Evolutionary conservation across 345 rosid genomes (phyloP).

Genomic region (Pseudoturritis turrita): DNA sequence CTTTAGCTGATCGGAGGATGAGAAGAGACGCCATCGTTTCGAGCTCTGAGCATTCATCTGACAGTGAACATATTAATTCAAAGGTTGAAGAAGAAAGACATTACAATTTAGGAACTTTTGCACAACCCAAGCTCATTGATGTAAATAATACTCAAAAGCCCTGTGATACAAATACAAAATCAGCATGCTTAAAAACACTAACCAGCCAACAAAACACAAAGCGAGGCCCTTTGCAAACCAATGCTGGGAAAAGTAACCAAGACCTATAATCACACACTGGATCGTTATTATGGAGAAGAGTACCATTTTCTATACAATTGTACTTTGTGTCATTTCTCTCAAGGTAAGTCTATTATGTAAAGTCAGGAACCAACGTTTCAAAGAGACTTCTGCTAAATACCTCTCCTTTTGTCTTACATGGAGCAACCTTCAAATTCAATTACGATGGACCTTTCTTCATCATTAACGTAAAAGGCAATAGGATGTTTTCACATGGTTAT

Average conservation of each 20-base stretch:
- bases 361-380: not conserved
- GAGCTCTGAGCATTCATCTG: too few relatives aligned
- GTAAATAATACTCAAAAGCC: too few relatives aligned
- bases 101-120: too few relatives aligned
- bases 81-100: too few relatives aligned
- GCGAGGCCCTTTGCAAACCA: slow-evolving; percentile 8
- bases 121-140: too few relatives aligned
- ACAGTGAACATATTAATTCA: too few relatives aligned
- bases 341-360: not conserved
- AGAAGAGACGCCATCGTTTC: too few relatives aligned
- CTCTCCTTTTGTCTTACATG: not conserved
- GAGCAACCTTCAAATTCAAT: not conserved
- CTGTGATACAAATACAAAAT: not conserved
- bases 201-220: slow-evolving; percentile 1
- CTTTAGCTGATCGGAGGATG: too few relatives aligned
- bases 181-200: not conserved
- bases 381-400: not conserved
- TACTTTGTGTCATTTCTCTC: not conserved
- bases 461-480: slow-evolving; percentile 68
- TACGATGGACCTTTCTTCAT: slow-evolving; percentile 26
- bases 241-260: not conserved
- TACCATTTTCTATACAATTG: not conserved
- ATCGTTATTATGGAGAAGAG: not conserved
- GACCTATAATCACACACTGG: slow-evolving; percentile 10
- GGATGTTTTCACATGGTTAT: slow-evolving; percentile 78